Conservation (phyloP, 2,329 filamentous ascomycete species). For the Sclerotinia subarctica region DNA sequence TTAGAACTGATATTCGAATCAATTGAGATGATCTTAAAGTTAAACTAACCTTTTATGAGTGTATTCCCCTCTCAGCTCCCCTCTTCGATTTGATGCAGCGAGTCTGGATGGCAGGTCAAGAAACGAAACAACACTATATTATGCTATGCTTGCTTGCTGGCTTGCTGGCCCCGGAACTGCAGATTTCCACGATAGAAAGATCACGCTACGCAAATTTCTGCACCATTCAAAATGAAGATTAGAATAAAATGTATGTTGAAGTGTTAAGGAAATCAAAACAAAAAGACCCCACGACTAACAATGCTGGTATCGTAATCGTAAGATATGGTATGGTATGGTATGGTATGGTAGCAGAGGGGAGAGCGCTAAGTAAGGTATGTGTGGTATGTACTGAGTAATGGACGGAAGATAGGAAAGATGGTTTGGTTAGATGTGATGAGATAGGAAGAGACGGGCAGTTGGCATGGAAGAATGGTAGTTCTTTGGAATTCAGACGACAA, state of each 20-base stretch:
- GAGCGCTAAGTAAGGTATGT: not conserved
- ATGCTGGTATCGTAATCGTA: constrained; percentile 9
- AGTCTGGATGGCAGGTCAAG: constrained; percentile 9
- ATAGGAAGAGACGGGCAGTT: constrained; percentile 13
- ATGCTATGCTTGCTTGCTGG: not conserved
- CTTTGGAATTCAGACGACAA: constrained; percentile 5
- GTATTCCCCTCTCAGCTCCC: constrained; percentile 13
- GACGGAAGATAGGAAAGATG: constrained; percentile 6
- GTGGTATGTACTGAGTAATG: constrained; percentile 1
- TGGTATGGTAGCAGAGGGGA: not conserved
- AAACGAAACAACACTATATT: not conserved
- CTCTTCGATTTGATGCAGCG: constrained; percentile 6
- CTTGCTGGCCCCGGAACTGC: constrained; percentile 7
- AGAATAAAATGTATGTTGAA: not conserved
- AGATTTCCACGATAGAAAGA: constrained; percentile 14
- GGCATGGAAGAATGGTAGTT: constrained; percentile 6
- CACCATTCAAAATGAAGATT: constrained; percentile 13
- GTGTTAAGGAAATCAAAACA: not conserved
- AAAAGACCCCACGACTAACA: not conserved
- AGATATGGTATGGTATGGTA: not conserved
- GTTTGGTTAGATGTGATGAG: constrained; percentile 10
- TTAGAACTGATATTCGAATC: constrained; percentile 13
- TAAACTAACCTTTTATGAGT: constrained; percentile 15
- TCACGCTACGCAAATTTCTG: constrained; percentile 18
- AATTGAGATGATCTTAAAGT: constrained; percentile 7